Conservation (phyloP, 768 basidiomycete species). For the Trametopsis cervina region DNA sequence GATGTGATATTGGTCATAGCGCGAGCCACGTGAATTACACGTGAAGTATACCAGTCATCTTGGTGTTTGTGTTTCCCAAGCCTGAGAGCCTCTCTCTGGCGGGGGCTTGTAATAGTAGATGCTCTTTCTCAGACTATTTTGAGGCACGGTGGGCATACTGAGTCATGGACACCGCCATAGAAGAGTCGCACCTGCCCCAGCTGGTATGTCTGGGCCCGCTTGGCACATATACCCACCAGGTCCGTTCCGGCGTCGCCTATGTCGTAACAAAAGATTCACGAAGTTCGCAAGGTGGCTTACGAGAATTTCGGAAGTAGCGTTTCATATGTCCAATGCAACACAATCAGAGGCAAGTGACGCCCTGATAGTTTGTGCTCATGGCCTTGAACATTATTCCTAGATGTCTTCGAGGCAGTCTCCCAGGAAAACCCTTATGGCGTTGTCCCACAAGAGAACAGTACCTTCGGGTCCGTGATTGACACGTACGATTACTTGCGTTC, state of each 20-base stretch:
- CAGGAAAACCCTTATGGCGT: constrained; percentile 43
- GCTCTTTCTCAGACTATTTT: too few relatives aligned
- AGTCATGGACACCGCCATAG: background rate
- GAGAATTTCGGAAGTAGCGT: constrained; percentile 39
- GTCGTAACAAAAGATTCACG: background rate
- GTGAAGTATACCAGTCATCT: too few relatives aligned
- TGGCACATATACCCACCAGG: constrained; percentile 70
- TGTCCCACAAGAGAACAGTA: constrained; percentile 79
- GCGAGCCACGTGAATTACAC: too few relatives aligned
- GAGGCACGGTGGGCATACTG: too few relatives aligned
- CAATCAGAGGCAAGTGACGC: constrained; percentile 31
- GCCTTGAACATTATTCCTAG: constrained; percentile 29
- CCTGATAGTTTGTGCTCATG: background rate
- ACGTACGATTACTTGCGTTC: constrained; percentile 60
- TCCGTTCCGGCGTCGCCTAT: constrained; percentile 14
- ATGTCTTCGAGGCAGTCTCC: constrained; percentile 49
- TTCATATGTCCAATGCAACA: constrained; percentile 33
- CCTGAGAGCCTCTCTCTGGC: too few relatives aligned
- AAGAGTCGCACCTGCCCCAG: constrained; percentile 10
- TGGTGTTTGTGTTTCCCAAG: too few relatives aligned
- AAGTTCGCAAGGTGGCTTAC: constrained; percentile 39
- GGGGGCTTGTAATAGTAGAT: too few relatives aligned
- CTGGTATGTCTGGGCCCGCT: constrained; percentile 59
- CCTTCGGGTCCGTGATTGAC: constrained; percentile 66
- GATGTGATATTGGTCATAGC: too few relatives aligned